A percentile compares a stretch with the other conserved stretches of the same genome.
Conservation (phyloP, 306 rosid species). For the Cucumis sativus region Cucumber_9930_V3 NC_026655.2:16879501-16880000, state of each 20-base stretch:
- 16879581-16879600: conserved; percentile 38
- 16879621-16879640: conserved; percentile 43
- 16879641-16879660: conserved; percentile 58
- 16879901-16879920: not conserved
- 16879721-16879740: conserved; percentile 17
- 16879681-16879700: conserved; percentile 21
- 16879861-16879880: not conserved
- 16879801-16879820: not conserved
- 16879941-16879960: not conserved
- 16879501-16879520: not conserved
- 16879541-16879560: conserved; percentile 57
- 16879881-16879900: no score
- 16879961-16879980: not conserved
- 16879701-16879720: conserved; percentile 20
- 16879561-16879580: conserved; percentile 46
- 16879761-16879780: not conserved
- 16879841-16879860: not conserved
- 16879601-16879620: conserved; percentile 43
- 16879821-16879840: not conserved
- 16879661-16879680: conserved; percentile 39
- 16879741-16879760: not conserved
- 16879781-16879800: not conserved
- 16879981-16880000: not conserved
- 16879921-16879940: not conserved
- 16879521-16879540: conserved; percentile 29